These are phyloP conservation scores for Cairneyella variabilis DNA, from an alignment of 495 filamentous ascomycete genomes.

Conservation along the genomic window DNA sequence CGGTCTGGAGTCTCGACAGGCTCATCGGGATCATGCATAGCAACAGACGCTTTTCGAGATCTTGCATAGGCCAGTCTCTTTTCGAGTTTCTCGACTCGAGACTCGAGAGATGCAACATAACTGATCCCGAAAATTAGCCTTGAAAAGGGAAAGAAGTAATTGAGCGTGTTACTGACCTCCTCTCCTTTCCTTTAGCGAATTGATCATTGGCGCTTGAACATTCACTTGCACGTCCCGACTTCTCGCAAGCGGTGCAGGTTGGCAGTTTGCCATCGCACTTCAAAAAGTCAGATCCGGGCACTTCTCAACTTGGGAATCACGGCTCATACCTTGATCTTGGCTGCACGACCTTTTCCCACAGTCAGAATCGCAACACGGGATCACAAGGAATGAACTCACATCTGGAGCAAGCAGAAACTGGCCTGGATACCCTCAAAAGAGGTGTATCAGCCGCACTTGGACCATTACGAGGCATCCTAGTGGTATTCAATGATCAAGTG, in stretches of 20 bases:
- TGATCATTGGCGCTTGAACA: conserved; percentile 94
- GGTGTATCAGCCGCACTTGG: conserved; percentile 57
- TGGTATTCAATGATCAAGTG: background rate
- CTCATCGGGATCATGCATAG: conserved; percentile 42
- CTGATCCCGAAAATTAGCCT: conserved; percentile 42
- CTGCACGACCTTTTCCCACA: conserved; percentile 54
- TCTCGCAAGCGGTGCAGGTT: conserved; percentile 88
- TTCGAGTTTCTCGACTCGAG: conserved; percentile 81
- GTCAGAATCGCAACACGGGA: background rate
- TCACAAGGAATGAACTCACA: conserved; percentile 46
- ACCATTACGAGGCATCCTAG: conserved; percentile 12
- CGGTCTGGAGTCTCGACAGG: conserved; percentile 41
- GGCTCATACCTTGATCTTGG: conserved; percentile 64
- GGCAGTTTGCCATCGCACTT: conserved; percentile 92
- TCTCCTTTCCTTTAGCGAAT: conserved; percentile 89
- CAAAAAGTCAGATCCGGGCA: background rate
- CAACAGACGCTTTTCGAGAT: conserved; percentile 51
- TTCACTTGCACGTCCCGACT: conserved; percentile 70
- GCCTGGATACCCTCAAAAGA: conserved; percentile 80
- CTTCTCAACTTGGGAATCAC: background rate
- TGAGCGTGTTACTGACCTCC: conserved; percentile 43
- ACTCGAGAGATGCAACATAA: conserved; percentile 89
- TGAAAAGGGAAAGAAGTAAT: background rate
- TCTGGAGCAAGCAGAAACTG: conserved; percentile 88
- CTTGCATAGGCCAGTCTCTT: conserved; percentile 60